These are phyloP conservation scores for Rhodosporidiobolus sp. DNA, from an alignment of 768 basidiomycete species.

Conservation along the genomic window DNA sequence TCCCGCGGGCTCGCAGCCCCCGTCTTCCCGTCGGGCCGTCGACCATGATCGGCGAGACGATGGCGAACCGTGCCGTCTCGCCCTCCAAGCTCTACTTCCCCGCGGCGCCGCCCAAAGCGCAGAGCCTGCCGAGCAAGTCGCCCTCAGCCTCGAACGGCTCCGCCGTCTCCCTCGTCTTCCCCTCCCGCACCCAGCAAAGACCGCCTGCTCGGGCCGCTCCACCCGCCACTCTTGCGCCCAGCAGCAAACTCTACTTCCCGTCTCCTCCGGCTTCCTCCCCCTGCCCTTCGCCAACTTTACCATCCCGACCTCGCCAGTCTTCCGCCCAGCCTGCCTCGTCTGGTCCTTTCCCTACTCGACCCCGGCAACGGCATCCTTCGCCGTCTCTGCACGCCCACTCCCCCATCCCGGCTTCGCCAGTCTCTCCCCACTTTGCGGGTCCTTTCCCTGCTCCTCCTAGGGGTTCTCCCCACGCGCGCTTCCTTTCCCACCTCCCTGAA, in stretches of 20 bases:
- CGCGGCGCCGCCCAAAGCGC: background rate
- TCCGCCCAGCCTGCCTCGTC: background rate
- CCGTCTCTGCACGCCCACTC: background rate
- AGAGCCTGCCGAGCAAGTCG: background rate
- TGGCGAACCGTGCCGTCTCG: background rate
- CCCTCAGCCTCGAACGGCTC: background rate
- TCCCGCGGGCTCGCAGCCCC: conserved; percentile 1
- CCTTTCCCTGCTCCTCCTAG: conserved; percentile 11
- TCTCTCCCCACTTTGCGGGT: background rate
- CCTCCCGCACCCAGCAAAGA: background rate
- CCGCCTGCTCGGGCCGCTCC: too few relatives aligned
- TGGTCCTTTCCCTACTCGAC: background rate
- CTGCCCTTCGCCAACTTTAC: background rate
- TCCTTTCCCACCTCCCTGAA: background rate
- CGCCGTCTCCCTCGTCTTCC: background rate
- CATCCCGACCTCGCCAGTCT: background rate
- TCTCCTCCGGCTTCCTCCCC: background rate
- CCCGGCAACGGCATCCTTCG: background rate
- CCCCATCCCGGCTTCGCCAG: background rate
- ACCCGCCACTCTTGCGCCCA: background rate
- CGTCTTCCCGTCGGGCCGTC: background rate
- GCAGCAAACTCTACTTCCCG: background rate
- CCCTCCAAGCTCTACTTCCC: conserved; percentile 20
- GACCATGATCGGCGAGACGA: background rate
- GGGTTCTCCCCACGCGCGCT: conserved; percentile 10